Evolutionary conservation across 345 rosid species (phyloP).

Genomic region (Murraya paniculata): DNA sequence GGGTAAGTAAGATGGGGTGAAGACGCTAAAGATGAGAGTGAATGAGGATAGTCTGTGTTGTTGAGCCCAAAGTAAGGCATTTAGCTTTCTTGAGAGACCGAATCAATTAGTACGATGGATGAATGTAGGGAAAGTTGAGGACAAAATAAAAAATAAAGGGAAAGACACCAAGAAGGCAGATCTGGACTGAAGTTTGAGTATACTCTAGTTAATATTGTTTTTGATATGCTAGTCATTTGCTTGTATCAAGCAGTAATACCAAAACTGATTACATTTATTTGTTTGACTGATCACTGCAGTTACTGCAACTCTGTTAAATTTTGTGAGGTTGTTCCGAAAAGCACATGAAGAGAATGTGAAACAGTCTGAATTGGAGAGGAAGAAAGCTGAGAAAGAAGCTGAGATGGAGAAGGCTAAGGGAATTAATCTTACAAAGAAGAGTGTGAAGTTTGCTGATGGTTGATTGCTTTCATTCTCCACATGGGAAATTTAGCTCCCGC

Average conservation of each 20-base stretch:
- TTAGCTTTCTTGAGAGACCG: not conserved
- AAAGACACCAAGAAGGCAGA: not conserved
- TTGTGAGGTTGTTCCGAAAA: slow-evolving; percentile 80
- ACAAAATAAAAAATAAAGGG: not conserved
- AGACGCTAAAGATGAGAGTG: not conserved
- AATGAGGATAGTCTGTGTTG: not conserved
- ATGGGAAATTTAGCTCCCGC: slow-evolving; percentile 22
- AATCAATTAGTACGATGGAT: not conserved
- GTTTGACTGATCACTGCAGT: slow-evolving; percentile 49
- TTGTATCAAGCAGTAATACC: not conserved
- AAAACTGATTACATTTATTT: slow-evolving; percentile 13
- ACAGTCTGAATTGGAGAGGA: slow-evolving; percentile 87
- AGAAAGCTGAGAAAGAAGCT: slow-evolving; percentile 89
- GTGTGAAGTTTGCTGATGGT: slow-evolving; percentile 43
- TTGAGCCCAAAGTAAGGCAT: not conserved
- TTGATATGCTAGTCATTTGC: not conserved
- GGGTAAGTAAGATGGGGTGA: not conserved
- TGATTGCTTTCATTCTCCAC: slow-evolving; percentile 10
- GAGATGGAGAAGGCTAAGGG: slow-evolving; percentile 91
- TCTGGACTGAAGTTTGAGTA: not conserved
- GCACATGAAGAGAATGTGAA: slow-evolving; percentile 94
- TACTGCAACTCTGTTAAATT: slow-evolving; percentile 77
- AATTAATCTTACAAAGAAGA: slow-evolving; percentile 56
- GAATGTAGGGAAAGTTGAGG: not conserved
- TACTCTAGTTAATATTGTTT: not conserved